These are phyloP conservation scores for Fraxinus pennsylvanica DNA, from an alignment of 257 asterid genomes.

Conservation along the genomic window DNA sequence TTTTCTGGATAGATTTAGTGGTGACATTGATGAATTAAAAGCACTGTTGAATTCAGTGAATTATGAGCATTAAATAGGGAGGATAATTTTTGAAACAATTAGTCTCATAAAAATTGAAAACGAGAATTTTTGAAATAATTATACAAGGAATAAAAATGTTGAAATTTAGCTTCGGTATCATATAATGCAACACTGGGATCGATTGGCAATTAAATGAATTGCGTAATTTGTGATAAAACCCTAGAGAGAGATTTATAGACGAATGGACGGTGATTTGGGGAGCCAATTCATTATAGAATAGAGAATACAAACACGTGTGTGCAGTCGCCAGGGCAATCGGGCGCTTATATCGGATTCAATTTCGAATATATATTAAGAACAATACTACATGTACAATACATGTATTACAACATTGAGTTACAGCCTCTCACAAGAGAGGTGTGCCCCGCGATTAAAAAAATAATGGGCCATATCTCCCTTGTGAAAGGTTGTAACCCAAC, in stretches of 20 bases:
- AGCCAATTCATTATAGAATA: not conserved
- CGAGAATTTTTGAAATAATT: not conserved
- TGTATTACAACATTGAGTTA: too few species aligned
- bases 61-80: constrained; percentile 23
- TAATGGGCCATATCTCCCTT: too few species aligned
- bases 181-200: constrained; percentile 12
- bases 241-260: not conserved
- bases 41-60: not conserved
- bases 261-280: not conserved
- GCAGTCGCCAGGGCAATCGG: too few species aligned
- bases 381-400: too few species aligned
- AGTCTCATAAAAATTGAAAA: not conserved
- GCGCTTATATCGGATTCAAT: too few species aligned
- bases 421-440: too few species aligned
- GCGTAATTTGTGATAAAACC: not conserved
- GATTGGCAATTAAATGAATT: constrained; percentile 18
- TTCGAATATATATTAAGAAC: too few species aligned
- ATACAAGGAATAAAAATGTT: not conserved
- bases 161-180: constrained; percentile 23
- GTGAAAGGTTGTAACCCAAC: too few species aligned
- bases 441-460: too few species aligned
- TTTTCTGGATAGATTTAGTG: constrained; percentile 10
- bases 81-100: constrained; percentile 16
- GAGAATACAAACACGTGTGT: too few species aligned
- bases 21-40: constrained; percentile 19